Base-by-base conservation (phyloP, 805 yeast species). In the Grigorovia yakushimaensis region DNA sequence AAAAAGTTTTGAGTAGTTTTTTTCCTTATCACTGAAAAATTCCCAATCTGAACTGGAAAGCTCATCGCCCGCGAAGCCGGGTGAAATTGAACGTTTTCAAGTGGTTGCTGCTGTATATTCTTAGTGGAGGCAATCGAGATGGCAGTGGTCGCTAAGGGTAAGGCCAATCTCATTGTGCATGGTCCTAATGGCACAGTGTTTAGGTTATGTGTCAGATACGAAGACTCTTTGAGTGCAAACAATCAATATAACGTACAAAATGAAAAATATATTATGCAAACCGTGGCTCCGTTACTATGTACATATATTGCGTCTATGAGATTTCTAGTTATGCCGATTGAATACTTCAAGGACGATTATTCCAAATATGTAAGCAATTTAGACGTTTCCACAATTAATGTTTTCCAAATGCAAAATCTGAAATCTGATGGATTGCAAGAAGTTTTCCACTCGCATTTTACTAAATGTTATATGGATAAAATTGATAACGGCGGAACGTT, bases 151-250 rank as follows among this genome's bases (percentile, higher is more conserved):
- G 59, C 54, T 18, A 50, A 51, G 42, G 66, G 67, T 3, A 60
- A 56, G 42, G 66, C 66, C 4, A 62, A 62, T 41, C 21, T 62
- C 15, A 43, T 61, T 39, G 53, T 50, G 18, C 47, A n/a, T 4
- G 33, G 33, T 9, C 10, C 17, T 13, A 35, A 22, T 7, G 19
- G 17, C n/a, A 33, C n/a, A 6, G 37, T 61, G 2, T 60, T 54
- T 27, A 47, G 68, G n/a, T 51, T 58, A 27, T 58, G 63, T 42
- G 54, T 58, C 22, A 49, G 62, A 30, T 53, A 46, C 40, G 21
- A 42, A 2, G 41, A 43, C 20, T 51, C 55, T 4, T 39, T 61
- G 23, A 41, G 27, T n/a, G 24, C 21, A 23, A 58, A 59, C 41
- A 64, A 64, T 45, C 47, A 41, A 13, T 58, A 55, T 41, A 59